phyloP scores from a whole-genome alignment of 164 flowering plant species.

The Warburgia ugandensis region DNA sequence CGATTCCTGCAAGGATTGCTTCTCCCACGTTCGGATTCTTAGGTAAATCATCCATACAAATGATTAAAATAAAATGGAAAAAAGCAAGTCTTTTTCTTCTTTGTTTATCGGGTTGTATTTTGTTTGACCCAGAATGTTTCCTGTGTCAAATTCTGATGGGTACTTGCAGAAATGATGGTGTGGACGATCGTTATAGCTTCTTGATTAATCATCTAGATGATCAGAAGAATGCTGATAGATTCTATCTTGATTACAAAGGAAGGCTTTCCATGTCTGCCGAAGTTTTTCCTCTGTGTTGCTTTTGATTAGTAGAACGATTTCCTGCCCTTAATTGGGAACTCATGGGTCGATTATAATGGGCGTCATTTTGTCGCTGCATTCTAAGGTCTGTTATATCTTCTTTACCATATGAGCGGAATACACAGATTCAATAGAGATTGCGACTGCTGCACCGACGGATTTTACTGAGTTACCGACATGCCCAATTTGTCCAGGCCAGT shows the following conservation, averaged over 20 bases:
- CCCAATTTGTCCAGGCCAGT: slow-evolving; percentile 85
- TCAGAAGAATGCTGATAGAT: slow-evolving; percentile 47
- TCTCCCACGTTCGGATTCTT: slow-evolving; percentile 48
- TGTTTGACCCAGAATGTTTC: not conserved
- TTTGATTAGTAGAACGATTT: not conserved
- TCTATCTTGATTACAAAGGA: slow-evolving; percentile 56
- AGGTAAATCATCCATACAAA: too few relatives aligned
- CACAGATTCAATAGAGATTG: slow-evolving; percentile 48
- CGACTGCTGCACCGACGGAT: slow-evolving; percentile 56
- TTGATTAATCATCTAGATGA: slow-evolving; percentile 45
- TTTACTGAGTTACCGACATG: slow-evolving; percentile 84
- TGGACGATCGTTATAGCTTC: slow-evolving; percentile 86
- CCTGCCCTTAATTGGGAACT: not conserved
- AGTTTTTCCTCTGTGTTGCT: slow-evolving; percentile 26
- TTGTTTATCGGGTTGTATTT: not conserved
- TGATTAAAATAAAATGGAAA: too few relatives aligned
- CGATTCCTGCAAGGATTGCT: slow-evolving; percentile 36
- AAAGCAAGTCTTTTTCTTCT: not conserved
- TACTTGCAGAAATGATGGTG: slow-evolving; percentile 61
- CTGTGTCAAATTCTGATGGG: not conserved
- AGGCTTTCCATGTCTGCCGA: slow-evolving; percentile 52
- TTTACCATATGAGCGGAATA: slow-evolving; percentile 50
- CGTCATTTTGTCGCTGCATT: slow-evolving; percentile 26
- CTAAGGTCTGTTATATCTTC: slow-evolving; percentile 77
- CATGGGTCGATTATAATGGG: not conserved